Conservation (phyloP, 805 yeast species). For the Candida ascalaphidarum region DNA sequence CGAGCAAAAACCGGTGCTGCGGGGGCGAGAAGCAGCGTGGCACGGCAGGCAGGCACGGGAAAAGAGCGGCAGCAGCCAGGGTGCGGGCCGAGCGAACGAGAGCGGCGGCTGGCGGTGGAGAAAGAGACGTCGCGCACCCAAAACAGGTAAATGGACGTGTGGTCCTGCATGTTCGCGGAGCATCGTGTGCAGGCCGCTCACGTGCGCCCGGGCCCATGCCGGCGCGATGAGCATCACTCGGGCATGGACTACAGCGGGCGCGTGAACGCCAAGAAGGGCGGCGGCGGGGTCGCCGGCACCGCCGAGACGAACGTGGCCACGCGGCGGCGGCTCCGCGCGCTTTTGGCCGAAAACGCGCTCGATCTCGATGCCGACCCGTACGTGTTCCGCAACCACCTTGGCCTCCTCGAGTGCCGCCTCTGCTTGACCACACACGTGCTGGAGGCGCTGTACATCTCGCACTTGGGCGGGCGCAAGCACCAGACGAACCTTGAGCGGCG, state of each 20-base stretch:
- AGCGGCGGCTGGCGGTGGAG: too few relatives aligned
- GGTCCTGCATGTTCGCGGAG: neutral
- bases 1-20: neutral
- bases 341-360: slow-evolving; percentile 42
- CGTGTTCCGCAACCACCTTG: slow-evolving; percentile 75
- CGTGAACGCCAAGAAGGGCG: slow-evolving; percentile 85
- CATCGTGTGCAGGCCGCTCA: neutral
- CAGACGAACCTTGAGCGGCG: slow-evolving; percentile 56
- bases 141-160: neutral
- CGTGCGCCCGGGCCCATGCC: neutral
- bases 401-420: slow-evolving; percentile 73
- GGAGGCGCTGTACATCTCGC: slow-evolving; percentile 76
- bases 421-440: slow-evolving; percentile 78
- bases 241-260: slow-evolving; percentile 82
- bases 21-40: neutral
- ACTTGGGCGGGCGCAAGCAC: slow-evolving; percentile 79
- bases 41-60: too few relatives aligned
- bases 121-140: too few relatives aligned
- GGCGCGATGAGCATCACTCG: neutral
- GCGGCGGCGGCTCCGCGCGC: slow-evolving; percentile 56
- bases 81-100: too few relatives aligned
- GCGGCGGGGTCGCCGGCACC: slow-evolving; percentile 79
- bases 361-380: slow-evolving; percentile 69
- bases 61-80: too few relatives aligned
- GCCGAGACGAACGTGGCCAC: slow-evolving; percentile 64